Conservation (phyloP, 192 early-diverging fungal species). For the Paraglomus occultum region DNA sequence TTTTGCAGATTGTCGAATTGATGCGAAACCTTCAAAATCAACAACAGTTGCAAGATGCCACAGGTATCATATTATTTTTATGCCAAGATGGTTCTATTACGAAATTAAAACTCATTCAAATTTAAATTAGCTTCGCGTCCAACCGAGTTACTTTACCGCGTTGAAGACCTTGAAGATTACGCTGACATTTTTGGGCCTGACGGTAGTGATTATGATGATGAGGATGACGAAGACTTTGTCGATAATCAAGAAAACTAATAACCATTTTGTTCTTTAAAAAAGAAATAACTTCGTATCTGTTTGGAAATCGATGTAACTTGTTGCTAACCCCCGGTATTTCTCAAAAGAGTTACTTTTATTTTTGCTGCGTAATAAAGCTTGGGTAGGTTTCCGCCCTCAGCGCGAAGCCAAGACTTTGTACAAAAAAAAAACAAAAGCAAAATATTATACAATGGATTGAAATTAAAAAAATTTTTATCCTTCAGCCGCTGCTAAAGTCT, state of each 20-base stretch:
- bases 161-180: constrained; percentile 15
- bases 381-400: too few relatives aligned
- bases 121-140: neutral
- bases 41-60: neutral
- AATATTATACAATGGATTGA: too few relatives aligned
- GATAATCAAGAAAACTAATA: neutral
- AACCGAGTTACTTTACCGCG: neutral
- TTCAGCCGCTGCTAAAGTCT: too few relatives aligned
- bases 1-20: neutral
- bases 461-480: too few relatives aligned
- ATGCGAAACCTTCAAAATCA: constrained; percentile 5
- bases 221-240: constrained; percentile 2
- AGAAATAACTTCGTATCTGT: too few relatives aligned
- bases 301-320: too few relatives aligned
- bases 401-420: too few relatives aligned
- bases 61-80: neutral
- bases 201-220: constrained; percentile 12
- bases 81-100: neutral
- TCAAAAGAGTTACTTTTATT: too few relatives aligned
- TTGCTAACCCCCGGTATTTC: too few relatives aligned
- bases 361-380: too few relatives aligned
- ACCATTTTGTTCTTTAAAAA: too few relatives aligned
- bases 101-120: neutral
- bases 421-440: too few relatives aligned
- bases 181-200: constrained; percentile 18